phyloP scores from a whole-genome alignment of 176 grass and related monocot species.

The Hordeum marinum region DNA sequence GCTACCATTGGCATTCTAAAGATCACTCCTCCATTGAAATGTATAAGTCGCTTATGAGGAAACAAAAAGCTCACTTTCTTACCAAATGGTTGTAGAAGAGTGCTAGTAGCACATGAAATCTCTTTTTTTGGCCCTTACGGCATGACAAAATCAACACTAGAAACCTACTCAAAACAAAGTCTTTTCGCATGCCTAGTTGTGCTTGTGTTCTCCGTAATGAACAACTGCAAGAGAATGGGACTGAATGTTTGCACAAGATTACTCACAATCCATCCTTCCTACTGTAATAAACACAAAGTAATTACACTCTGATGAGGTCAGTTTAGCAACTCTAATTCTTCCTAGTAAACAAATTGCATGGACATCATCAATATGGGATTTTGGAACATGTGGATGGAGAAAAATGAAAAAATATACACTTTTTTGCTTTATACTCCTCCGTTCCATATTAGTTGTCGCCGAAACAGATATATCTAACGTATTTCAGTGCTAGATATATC shows the following conservation, averaged over 20 bases:
- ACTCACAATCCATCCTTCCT: neutral
- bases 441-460: too few species aligned
- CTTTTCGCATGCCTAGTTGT: neutral
- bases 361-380: neutral
- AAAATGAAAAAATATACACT: neutral
- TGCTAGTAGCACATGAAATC: neutral
- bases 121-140: neutral
- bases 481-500: too few species aligned
- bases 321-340: neutral
- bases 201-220: neutral
- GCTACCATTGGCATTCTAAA: neutral
- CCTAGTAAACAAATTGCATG: neutral
- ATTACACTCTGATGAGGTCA: neutral
- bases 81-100: neutral
- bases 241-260: neutral
- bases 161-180: neutral
- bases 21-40: too few species aligned
- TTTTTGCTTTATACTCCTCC: neutral
- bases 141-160: neutral
- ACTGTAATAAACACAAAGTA: neutral
- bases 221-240: neutral
- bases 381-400: neutral
- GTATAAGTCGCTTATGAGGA: neutral
- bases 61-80: neutral
- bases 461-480: too few species aligned